Base-by-base conservation (phyloP, 768 basidiomycete genomes). In the Cystofilobasidium ferigula region DNA sequence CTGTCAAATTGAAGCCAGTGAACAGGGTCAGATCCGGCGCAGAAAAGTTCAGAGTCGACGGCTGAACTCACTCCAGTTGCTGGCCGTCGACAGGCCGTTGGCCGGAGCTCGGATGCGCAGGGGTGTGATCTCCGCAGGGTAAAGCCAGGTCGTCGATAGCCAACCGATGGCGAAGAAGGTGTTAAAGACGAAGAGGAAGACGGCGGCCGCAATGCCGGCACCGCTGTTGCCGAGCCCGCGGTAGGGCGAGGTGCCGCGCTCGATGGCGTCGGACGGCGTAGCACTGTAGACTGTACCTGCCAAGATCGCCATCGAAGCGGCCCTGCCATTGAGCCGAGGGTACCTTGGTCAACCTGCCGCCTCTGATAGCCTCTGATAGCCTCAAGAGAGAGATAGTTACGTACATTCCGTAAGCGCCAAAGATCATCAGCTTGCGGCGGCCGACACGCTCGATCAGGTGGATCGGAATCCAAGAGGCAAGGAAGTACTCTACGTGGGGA, bases 131-230 rank as follows among this genome's bases (percentile, higher is more conserved):
- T 86, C 85, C 22, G 84, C 84, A 67, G 85, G 42, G 42, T 43
- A 43, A 18, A 43, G 42, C 35, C 58, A 86, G 0, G 85, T 84
- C 81, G 85, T 84, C 22, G 84, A 83, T 47, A 86, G 73, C 84
- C 84, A 86, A 0, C 85, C 85, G 61, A 84, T 75, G 0, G 84
- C 84, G 71, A 86, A 86, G 76, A 84, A 83, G 20, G 82, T 82
- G 73, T 85, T 85, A 79, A 85, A 86, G n/a, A 84, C 80, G 72
- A 86, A 86, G 1, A 86, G 74, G 2, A 84, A 71, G 40, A 85
- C 78, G 0, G 82, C 78, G 32, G 83, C 82, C 20, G 80, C 77
- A 51, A 82, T 76, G 62, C 82, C 81, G 4, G 81, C 76, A 0
- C 78, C 81, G 13, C 74, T 73, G 36, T 78, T 81, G 59, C 79